Base-by-base conservation (phyloP, 208 protist genomes). In the Acanthamoeba rhysodes region DNA sequence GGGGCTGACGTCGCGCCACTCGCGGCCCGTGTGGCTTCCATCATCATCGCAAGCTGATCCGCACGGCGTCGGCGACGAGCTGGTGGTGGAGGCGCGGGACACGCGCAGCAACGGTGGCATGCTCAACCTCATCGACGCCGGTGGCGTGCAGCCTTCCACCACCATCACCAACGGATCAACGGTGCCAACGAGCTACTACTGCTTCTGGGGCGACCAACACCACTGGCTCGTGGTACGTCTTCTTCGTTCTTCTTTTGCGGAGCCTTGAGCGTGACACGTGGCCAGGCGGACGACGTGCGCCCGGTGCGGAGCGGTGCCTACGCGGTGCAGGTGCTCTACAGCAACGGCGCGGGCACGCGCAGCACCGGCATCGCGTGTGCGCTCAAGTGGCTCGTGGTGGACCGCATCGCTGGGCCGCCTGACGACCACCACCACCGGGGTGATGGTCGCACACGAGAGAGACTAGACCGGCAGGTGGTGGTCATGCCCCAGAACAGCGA, bases 401-500 rank as follows among this genome's bases (percentile, higher is more conserved):
- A 55, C 41, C 74, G 74, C 5, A 2, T 84, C 7, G 2, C 12
- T 5, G 10, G 24, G 8, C 0, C 72, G 18, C 8, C 70, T 8
- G 70, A 18, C 34, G 53, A 59, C 16, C 53, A 22, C 53, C 5
- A 18, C 24, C n/a, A n/a, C n/a, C n/a, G n/a, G n/a, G n/a, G n/a
- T n/a, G n/a, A n/a, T n/a, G n/a, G n/a, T n/a, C 68, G 32, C 68
- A 70, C 62, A 6, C 20, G 9, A 4, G 70, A 78, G 37, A 78
- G 70, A 0, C 32, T n/a, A n/a, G n/a, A n/a, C n/a, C n/a, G 45
- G 74, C 74, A 55, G 74, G 41, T 84, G 20, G 12, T 84, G 74
- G 74, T 55, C 14, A 84, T 84, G 74, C 74, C 74, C 24, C 74
- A 84, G 74, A 84, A 84, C 74, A 53, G 74, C 34, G 74, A 72